These are phyloP conservation scores for Amphibolis antarctica DNA, from an alignment of 106 monocot species.

Conservation along the genomic window DNA sequence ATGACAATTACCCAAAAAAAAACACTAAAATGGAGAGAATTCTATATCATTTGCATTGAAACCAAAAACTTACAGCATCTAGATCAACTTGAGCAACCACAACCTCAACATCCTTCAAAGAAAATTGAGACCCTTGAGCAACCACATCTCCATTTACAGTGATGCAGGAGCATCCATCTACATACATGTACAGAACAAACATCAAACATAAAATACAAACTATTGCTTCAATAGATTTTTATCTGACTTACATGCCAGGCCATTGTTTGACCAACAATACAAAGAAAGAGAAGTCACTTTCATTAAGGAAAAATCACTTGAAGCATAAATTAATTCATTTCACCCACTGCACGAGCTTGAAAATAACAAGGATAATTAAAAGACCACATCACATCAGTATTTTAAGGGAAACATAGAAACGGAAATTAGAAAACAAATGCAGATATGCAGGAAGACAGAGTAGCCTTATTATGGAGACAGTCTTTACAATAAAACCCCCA, in stretches of 20 bases:
- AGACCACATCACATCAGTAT: too few relatives aligned
- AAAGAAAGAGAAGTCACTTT: too few relatives aligned
- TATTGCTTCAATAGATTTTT: not conserved
- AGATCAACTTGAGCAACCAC: slow-evolving; percentile 78
- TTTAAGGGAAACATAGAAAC: too few relatives aligned
- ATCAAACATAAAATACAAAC: not conserved
- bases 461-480: too few relatives aligned
- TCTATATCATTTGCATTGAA: not conserved
- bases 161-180: slow-evolving; percentile 97
- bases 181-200: not conserved
- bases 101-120: slow-evolving; percentile 93
- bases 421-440: too few relatives aligned
- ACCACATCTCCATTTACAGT: slow-evolving; percentile 95
- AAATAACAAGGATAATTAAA: too few relatives aligned
- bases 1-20: not conserved
- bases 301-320: too few relatives aligned
- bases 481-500: too few relatives aligned
- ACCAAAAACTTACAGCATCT: slow-evolving; percentile 64
- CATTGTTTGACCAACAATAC: too few relatives aligned
- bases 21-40: not conserved
- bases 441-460: too few relatives aligned
- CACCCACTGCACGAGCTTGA: too few relatives aligned
- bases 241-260: not conserved
- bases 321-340: too few relatives aligned
- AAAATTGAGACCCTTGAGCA: slow-evolving; percentile 98